Conservation (phyloP, 352 stramenopile species). For the Globisporangium takayamanum region DNA sequence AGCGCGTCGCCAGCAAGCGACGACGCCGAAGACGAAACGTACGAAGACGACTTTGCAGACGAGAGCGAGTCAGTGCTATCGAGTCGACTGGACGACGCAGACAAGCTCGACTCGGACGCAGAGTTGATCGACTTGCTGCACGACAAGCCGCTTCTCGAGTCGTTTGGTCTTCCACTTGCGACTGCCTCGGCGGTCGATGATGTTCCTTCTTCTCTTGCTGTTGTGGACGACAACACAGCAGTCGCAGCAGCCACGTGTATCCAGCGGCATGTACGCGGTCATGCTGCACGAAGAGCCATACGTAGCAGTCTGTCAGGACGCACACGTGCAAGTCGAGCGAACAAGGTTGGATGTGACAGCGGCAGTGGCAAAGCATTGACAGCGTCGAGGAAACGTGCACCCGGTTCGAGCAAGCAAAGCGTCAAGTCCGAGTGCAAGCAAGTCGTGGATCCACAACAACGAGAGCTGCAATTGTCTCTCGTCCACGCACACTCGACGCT, state of each 20-base stretch:
- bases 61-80: conserved; percentile 12
- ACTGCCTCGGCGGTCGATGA: background rate
- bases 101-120: conserved; percentile 20
- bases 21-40: conserved; percentile 16
- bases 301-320: no score
- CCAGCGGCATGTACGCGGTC: conserved; percentile 20
- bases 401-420: background rate
- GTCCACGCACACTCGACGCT: no score
- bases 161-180: background rate
- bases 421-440: background rate
- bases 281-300: background rate
- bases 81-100: conserved; percentile 5
- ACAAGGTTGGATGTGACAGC: background rate
- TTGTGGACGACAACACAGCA: background rate
- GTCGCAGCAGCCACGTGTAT: conserved; percentile 19
- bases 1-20: background rate
- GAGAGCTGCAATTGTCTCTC: no score
- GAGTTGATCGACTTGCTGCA: conserved; percentile 44
- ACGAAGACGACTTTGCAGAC: conserved; percentile 39
- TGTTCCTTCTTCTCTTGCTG: background rate
- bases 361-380: background rate
- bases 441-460: background rate
- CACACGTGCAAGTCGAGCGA: no score
- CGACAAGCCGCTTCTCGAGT: conserved; percentile 10
- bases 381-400: background rate